phyloP scores from a whole-genome alignment of 768 basidiomycete genomes.

The Naganishia friedmannii region DNA sequence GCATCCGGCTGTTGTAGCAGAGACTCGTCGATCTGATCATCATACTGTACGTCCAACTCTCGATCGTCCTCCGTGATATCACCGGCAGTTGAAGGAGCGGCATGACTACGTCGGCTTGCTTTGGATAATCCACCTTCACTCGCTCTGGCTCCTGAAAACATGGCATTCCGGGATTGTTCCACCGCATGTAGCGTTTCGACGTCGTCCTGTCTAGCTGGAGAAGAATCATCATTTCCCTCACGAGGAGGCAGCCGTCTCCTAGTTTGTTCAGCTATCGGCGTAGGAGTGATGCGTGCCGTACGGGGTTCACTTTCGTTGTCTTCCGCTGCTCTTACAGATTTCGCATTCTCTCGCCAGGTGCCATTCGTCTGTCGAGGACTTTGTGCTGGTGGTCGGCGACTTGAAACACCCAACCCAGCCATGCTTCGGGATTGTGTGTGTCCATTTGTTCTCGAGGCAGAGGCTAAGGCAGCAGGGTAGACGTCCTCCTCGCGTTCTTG shows the following conservation, averaged over 20 bases:
- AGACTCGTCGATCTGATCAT: constrained; percentile 19
- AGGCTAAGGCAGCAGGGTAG: constrained; percentile 8
- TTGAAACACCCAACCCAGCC: background rate
- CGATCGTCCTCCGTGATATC: constrained; percentile 20
- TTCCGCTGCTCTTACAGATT: background rate
- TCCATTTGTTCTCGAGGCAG: constrained; percentile 6
- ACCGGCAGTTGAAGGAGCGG: constrained; percentile 16
- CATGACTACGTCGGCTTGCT: constrained; percentile 26
- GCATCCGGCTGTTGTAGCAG: constrained; percentile 14
- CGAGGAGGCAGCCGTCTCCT: background rate
- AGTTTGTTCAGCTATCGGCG: background rate
- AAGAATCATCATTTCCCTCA: background rate
- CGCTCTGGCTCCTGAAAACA: constrained; percentile 9
- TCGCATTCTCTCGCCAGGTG: background rate
- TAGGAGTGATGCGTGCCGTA: background rate
- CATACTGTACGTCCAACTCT: constrained; percentile 23
- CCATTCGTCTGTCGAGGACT: background rate
- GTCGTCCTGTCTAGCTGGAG: background rate
- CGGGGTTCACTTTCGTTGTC: background rate
- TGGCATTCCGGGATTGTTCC: constrained; percentile 17
- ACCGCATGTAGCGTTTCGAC: background rate
- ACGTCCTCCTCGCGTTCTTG: constrained; percentile 19
- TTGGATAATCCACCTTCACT: constrained; percentile 18
- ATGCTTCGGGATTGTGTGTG: background rate
- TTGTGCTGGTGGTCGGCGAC: constrained; percentile 7